Conservation (phyloP, 768 basidiomycete genomes). For the Mycena haematopus region DNA sequence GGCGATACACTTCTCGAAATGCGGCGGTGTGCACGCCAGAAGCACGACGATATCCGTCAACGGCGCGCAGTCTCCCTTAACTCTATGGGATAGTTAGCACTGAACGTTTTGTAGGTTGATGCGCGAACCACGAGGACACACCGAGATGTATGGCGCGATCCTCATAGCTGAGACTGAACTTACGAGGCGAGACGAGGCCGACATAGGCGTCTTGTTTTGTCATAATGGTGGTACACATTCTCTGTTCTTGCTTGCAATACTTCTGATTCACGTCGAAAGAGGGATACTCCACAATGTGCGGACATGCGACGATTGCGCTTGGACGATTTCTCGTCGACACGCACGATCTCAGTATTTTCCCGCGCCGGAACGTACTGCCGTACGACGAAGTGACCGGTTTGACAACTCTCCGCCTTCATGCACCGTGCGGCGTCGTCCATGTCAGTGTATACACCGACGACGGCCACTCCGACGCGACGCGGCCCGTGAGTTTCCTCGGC, state of each 20-base stretch:
- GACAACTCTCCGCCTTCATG: conserved; percentile 40
- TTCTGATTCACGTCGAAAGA: conserved; percentile 31
- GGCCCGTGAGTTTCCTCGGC: conserved; percentile 42
- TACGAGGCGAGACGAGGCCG: conserved; percentile 39
- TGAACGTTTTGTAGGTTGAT: conserved; percentile 37
- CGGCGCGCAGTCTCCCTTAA: conserved; percentile 1
- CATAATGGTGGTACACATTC: conserved; percentile 42
- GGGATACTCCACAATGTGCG: conserved; percentile 52
- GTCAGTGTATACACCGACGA: conserved; percentile 38
- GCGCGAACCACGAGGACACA: conserved; percentile 47
- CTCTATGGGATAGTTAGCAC: neutral
- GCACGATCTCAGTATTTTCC: conserved; percentile 39
- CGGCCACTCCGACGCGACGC: conserved; percentile 36
- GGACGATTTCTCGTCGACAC: conserved; percentile 49
- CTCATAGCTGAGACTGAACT: conserved; percentile 44
- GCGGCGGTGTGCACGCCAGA: conserved; percentile 37
- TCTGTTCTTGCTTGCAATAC: neutral
- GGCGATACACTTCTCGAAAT: conserved; percentile 45
- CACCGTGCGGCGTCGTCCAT: conserved; percentile 46
- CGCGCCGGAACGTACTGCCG: conserved; percentile 34
- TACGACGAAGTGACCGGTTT: conserved; percentile 29
- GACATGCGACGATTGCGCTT: conserved; percentile 48
- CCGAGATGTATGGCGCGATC: conserved; percentile 50
- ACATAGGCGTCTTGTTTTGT: conserved; percentile 50
- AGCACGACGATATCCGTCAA: conserved; percentile 38